These are phyloP conservation scores for Rutidosis leptorrhynchoides DNA, from an alignment of 129 eudicot species.

Conservation along the genomic window DNA sequence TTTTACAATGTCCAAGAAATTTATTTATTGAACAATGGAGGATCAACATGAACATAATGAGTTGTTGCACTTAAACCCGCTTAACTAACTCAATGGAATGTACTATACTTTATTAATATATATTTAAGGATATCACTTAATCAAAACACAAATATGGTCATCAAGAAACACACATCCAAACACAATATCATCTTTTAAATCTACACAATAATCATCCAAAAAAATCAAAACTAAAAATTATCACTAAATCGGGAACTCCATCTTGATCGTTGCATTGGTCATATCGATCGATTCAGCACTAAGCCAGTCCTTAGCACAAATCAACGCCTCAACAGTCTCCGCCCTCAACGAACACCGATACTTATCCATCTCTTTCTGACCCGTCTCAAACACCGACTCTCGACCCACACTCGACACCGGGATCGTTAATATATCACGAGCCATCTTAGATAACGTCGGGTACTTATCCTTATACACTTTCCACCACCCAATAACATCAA, in stretches of 20 bases:
- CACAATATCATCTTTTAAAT: neutral
- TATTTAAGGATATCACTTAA: neutral
- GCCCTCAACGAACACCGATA: slow-evolving; percentile 70
- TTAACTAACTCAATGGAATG: too few species aligned
- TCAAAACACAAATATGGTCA: neutral
- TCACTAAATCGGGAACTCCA: slow-evolving; percentile 61
- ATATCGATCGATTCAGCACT: slow-evolving; percentile 29
- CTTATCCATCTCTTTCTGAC: slow-evolving; percentile 62
- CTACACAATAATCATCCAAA: neutral
- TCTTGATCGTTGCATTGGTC: slow-evolving; percentile 36
- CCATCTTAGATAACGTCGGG: slow-evolving; percentile 83
- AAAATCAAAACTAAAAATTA: too few species aligned
- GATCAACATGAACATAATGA: neutral
- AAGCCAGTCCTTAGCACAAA: slow-evolving; percentile 84
- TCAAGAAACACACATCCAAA: neutral
- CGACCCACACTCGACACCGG: slow-evolving; percentile 56
- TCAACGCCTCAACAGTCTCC: slow-evolving; percentile 75
- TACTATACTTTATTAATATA: too few species aligned
- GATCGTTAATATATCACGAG: slow-evolving; percentile 66
- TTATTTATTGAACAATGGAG: too few species aligned
- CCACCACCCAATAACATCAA: slow-evolving; percentile 92
- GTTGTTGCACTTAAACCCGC: too few species aligned
- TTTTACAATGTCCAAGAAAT: too few species aligned
- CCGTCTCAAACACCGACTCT: slow-evolving; percentile 51
- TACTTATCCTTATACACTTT: slow-evolving; percentile 64